Base-by-base conservation (phyloP, 1,284 basidiomycete genomes). In the Moesziomyces sp. region DNA sequence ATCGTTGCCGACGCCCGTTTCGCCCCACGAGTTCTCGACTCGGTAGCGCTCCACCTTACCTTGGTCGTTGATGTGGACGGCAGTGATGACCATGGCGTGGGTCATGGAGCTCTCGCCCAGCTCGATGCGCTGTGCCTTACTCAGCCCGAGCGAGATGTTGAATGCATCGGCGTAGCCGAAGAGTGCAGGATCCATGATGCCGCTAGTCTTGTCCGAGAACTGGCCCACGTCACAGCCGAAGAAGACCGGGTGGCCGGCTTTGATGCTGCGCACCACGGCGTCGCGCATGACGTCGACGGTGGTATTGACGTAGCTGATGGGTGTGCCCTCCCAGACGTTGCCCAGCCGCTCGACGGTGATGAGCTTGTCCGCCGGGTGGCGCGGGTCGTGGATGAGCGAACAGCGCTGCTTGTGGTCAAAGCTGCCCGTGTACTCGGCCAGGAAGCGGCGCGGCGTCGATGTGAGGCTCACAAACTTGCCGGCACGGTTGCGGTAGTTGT, bases 1-100 rank as follows among this genome's bases (percentile, higher is more conserved):
- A 73, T 93, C 88, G 24, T 71, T 71, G 21, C 95, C 93, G 0
- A 87, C 88, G 0, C 86, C 86, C n/a, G 90, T 89, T 8, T 56
- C 55, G 24, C 93, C 92, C 96, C 95, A 98, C 10, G 90, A 92
- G 86, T 98, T 98, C 87, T 98, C 94, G 13, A 97, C 92, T 85
- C 93, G 92, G 88, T 93, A 98, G 13, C 93, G 88, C 33, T 94
- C 86, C 1, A 93, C 91, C 61, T 89, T 89, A 49, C 93, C 93
- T 0, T 86, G 85, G 0, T 61, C 57, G 38, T 77, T 68, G 50
- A 82, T 60, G 45, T 78, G 66, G 18, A 77, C 72, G 3, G 61
- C 75, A 5, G 67, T 73, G 48, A 78, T 78, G 45, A 84, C 82
- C 84, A 85, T 94, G 5, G 93, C 93, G 83, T 95, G 93, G 1